A percentile compares a stretch with the other conserved stretches of the same genome.
Evolutionary conservation across 345 rosid species (phyloP).

Genomic region (Aquilaria sinensis): DNA sequence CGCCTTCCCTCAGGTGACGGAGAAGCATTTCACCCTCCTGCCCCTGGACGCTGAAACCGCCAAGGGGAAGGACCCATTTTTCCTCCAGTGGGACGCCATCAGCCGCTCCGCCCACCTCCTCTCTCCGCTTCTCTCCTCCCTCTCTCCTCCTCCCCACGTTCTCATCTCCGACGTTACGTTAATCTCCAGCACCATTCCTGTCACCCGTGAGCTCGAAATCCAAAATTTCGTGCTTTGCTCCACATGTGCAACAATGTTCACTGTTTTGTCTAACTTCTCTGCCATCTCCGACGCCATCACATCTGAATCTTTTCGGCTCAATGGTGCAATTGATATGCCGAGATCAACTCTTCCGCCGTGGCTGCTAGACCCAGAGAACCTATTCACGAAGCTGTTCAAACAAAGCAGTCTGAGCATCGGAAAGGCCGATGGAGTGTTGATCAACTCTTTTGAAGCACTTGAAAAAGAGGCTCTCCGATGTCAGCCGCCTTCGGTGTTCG

Average conservation of each 20-base stretch:
- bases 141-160: slow-evolving; percentile 20
- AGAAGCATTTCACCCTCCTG: slow-evolving; percentile 18
- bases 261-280: slow-evolving; percentile 10
- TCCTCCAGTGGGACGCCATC: slow-evolving; percentile 26
- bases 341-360: slow-evolving; percentile 30
- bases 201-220: slow-evolving; percentile 18
- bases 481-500: slow-evolving; percentile 22
- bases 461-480: slow-evolving; percentile 20
- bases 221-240: slow-evolving; percentile 25
- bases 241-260: slow-evolving; percentile 22
- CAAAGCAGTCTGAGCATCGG: slow-evolving; percentile 6
- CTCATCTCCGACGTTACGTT: slow-evolving; percentile 24
- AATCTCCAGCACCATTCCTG: slow-evolving; percentile 12
- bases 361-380: slow-evolving; percentile 10
- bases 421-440: slow-evolving; percentile 22
- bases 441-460: slow-evolving; percentile 32
- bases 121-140: slow-evolving; percentile 19
- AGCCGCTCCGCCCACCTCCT: slow-evolving; percentile 31
- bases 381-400: slow-evolving; percentile 11
- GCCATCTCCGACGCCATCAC: background rate
- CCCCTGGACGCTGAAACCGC: slow-evolving; percentile 12
- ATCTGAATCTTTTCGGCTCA: slow-evolving; percentile 3
- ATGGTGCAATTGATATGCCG: slow-evolving; percentile 19
- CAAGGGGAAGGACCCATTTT: slow-evolving; percentile 26
- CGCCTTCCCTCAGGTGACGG: slow-evolving; percentile 22